Conservation (phyloP, 805 yeast species). For the Kodamaea laetipori region DNA sequence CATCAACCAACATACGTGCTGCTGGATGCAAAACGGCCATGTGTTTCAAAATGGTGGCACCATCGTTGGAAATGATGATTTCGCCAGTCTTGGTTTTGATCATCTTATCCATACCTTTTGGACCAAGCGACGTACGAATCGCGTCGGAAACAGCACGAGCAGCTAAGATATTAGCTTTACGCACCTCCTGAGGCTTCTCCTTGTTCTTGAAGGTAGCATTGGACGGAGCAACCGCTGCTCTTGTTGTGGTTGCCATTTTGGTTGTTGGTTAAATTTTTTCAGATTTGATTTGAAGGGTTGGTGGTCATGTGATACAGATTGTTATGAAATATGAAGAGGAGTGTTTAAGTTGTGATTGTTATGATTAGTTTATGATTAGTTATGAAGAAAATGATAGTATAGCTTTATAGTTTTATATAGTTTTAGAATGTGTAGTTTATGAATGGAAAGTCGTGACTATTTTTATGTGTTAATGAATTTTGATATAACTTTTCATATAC, state of each 20-base stretch:
- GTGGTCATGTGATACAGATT: slow-evolving; percentile 4
- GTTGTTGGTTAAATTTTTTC: slow-evolving; percentile 10
- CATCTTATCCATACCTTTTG: slow-evolving; percentile 99
- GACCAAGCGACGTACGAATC: slow-evolving; percentile 92
- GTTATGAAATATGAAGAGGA: too few relatives aligned
- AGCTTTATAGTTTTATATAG: too few relatives aligned
- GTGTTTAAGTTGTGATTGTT: too few relatives aligned
- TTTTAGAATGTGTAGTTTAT: too few relatives aligned
- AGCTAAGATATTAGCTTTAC: slow-evolving; percentile 84
- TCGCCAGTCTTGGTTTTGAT: slow-evolving; percentile 91
- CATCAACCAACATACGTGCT: slow-evolving; percentile 94
- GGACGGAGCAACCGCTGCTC: slow-evolving; percentile 45
- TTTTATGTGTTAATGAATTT: too few relatives aligned
- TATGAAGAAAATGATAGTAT: neutral
- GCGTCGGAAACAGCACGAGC: slow-evolving; percentile 96
- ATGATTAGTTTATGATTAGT: neutral
- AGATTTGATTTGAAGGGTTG: slow-evolving; percentile 1
- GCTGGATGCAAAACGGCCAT: slow-evolving; percentile 99
- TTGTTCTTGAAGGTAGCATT: slow-evolving; percentile 90
- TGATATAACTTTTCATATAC: too few relatives aligned
- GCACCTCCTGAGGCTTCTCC: slow-evolving; percentile 94
- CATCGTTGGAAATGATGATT: slow-evolving; percentile 94
- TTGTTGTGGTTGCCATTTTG: slow-evolving; percentile 5
- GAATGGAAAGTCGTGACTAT: too few relatives aligned
- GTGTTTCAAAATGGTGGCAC: slow-evolving; percentile 93